Evolutionary conservation across 345 rosid genomes (phyloP).

Genomic region (Rhizophora apiculata): DNA sequence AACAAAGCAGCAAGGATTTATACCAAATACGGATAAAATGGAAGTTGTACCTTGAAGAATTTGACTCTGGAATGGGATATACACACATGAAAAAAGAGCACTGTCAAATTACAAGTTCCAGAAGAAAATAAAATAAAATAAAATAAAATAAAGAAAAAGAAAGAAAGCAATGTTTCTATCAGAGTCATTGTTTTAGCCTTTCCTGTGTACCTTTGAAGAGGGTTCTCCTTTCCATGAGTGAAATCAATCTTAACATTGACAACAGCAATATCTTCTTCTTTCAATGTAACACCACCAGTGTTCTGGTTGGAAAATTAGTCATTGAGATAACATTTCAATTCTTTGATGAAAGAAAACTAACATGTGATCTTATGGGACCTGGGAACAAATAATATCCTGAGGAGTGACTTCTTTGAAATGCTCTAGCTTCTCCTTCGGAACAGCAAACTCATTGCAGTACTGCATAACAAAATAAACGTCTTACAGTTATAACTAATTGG

Average conservation of each 20-base stretch:
- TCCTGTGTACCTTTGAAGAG: slow-evolving; percentile 39
- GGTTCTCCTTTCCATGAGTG: slow-evolving; percentile 45
- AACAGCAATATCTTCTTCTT: slow-evolving; percentile 52
- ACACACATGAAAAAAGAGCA: slow-evolving; percentile 24
- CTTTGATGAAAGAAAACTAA: slow-evolving; percentile 5
- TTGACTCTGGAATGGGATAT: slow-evolving; percentile 31
- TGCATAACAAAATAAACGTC: slow-evolving; percentile 14
- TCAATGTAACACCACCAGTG: slow-evolving; percentile 20
- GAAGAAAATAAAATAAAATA: not conserved
- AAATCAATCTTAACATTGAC: slow-evolving; percentile 42
- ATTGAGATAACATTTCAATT: slow-evolving; percentile 10
- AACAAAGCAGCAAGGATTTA: not conserved
- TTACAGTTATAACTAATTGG: not conserved
- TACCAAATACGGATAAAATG: slow-evolving; percentile 4
- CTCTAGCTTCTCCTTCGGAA: slow-evolving; percentile 41
- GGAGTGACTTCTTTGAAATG: slow-evolving; percentile 45
- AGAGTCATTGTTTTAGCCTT: not conserved
- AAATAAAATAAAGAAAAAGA: not conserved
- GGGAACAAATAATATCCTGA: slow-evolving; percentile 49
- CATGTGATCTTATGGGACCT: slow-evolving; percentile 26
- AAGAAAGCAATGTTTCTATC: not conserved
- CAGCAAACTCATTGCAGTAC: slow-evolving; percentile 50
- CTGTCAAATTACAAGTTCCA: slow-evolving; percentile 8
- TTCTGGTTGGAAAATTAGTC: slow-evolving; percentile 26
- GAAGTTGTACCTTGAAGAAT: slow-evolving; percentile 41